Evolutionary conservation across 495 filamentous ascomycete genomes (phyloP), one percentile per base, ranked within the genome.

Genomic region (Ramalina intermedia): DNA sequence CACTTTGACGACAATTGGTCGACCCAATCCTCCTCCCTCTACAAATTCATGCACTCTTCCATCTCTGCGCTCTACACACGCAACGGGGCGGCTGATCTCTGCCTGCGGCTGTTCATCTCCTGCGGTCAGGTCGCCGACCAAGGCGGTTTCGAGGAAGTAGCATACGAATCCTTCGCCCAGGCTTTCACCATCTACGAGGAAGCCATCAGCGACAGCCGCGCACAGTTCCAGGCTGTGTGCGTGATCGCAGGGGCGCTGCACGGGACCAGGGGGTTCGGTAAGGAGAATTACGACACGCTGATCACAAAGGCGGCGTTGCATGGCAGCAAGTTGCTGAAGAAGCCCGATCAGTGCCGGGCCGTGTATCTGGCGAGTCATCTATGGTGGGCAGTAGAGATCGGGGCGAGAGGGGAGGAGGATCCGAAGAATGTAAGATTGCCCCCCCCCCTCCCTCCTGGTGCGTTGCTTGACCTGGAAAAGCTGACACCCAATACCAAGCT

Each of bases 131-230:
- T 90, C 26, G 87, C 93, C 20, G 90, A 95, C 57, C 85, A 91
- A 63, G 89, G 81, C 5, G 85, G 83, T 13, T 89, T 89, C 55
- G 91, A 96, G 63, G 91, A 96, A 66, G 84, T 95, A 23, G 83
- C 85, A 16, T 98, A 98, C 64, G 91, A 98, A 64, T 96, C 93
- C 71, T 98, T 96, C 58, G 91, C 90, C 2, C 93, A 98, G 61
- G 91, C 91, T 1, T 98, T 98, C 53, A 96, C 91, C 0, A 87
- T 96, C 27, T 98, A 98, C 61, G 91, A 98, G 61, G 93, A 96
- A 65, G 79, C 84, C 1, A 84, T 98, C 50, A 90, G 85, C 47
- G 91, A 98, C 61, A 94, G 86, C 13, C 80, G 91, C 50, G 89
- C 88, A 1, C 91, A 98, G 60, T 98, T 95, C 70, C 91, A 98